A percentile compares a stretch with the other conserved stretches of the same genome.
Evolutionary conservation across 306 rosid genomes (phyloP).

Genomic region (Arachis hypogaea): DNA sequence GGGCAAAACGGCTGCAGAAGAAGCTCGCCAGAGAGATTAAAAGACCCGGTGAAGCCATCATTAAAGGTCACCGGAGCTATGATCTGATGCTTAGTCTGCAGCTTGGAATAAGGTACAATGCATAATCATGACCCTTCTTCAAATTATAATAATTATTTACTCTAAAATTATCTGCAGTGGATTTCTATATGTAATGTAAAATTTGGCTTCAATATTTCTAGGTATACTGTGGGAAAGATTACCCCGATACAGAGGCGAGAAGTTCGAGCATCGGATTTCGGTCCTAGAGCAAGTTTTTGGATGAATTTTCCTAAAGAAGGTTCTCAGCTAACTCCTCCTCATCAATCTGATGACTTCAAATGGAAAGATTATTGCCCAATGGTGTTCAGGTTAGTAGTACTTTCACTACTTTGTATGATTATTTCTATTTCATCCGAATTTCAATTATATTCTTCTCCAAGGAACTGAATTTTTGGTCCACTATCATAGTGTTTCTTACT

Average conservation of each 20-base stretch:
- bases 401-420: slow-evolving; percentile 26
- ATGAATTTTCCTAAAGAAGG: slow-evolving; percentile 97
- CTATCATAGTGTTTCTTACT: too few species aligned
- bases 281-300: slow-evolving; percentile 99
- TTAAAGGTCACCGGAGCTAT: slow-evolving; percentile 96
- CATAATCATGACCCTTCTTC: slow-evolving; percentile 32
- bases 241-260: slow-evolving; percentile 96
- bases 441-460: too few species aligned
- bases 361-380: slow-evolving; percentile 99
- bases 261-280: slow-evolving; percentile 89
- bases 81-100: slow-evolving; percentile 98
- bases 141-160: slow-evolving; percentile 7
- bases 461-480: too few species aligned
- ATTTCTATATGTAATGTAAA: slow-evolving; percentile 22
- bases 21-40: slow-evolving; percentile 77
- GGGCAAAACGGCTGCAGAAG: slow-evolving; percentile 71
- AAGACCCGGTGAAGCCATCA: slow-evolving; percentile 92
- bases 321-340: slow-evolving; percentile 93
- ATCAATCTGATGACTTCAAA: slow-evolving; percentile 94
- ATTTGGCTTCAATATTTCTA: slow-evolving; percentile 56
- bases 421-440: too few species aligned
- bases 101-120: slow-evolving; percentile 91
- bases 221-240: slow-evolving; percentile 98
- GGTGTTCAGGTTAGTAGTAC: slow-evolving; percentile 85
- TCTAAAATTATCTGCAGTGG: background rate